A percentile compares a stretch with the other conserved stretches of the same genome.
phyloP scores from a whole-genome alignment of 2,329 filamentous ascomycete genomes.

The Claviceps capensis region DNA sequence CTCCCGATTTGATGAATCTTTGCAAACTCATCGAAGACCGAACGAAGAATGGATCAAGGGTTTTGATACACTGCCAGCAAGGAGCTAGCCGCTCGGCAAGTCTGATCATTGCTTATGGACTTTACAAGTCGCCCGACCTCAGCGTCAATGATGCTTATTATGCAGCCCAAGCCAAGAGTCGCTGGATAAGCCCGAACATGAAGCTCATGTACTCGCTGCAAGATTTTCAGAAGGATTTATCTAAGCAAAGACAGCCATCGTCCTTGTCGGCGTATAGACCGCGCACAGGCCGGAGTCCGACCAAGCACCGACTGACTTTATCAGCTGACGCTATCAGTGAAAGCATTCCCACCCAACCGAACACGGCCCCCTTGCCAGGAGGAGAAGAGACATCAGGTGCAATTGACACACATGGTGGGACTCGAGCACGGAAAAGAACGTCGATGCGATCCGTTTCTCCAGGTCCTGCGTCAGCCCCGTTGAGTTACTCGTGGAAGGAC shows the following conservation, averaged over 20 bases:
- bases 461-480: constrained; percentile 54
- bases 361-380: constrained; percentile 45
- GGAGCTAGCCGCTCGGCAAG: constrained; percentile 76
- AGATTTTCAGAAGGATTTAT: constrained; percentile 58
- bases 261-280: constrained; percentile 34
- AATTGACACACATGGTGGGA: constrained; percentile 26
- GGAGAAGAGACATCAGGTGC: constrained; percentile 33
- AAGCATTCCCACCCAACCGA: constrained; percentile 37
- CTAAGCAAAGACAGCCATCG: constrained; percentile 32
- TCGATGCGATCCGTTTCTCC: constrained; percentile 43
- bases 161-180: constrained; percentile 65
- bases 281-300: constrained; percentile 38
- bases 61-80: constrained; percentile 75
- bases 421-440: constrained; percentile 36
- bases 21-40: constrained; percentile 65
- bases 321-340: constrained; percentile 43
- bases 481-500: constrained; percentile 45
- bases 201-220: constrained; percentile 80
- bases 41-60: constrained; percentile 59
- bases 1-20: constrained; percentile 58
- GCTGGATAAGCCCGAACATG: constrained; percentile 88
- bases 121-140: constrained; percentile 64
- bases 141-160: constrained; percentile 77
- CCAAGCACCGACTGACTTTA: constrained; percentile 45
- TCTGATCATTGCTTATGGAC: constrained; percentile 72